A percentile compares a stretch with the other conserved stretches of the same genome.
These are phyloP conservation scores for Penicillium sp. DNA, from an alignment of 2,329 filamentous ascomycete genomes.

Conservation along the genomic window DNA sequence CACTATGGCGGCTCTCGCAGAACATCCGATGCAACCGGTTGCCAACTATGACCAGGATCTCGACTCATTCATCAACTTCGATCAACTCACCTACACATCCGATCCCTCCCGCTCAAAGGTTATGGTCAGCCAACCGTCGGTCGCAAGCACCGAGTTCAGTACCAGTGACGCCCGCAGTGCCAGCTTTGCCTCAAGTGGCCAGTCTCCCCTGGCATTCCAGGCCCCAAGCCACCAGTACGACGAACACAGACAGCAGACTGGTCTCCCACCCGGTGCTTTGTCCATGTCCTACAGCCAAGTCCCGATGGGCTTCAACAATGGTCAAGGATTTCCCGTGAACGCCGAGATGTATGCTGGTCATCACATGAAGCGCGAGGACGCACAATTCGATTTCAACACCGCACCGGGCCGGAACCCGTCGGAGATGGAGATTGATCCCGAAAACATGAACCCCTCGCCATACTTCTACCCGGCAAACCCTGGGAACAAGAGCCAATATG, in stretches of 20 bases:
- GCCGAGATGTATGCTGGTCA: conserved; percentile 58
- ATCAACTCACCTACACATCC: conserved; percentile 45
- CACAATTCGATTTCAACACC: conserved; percentile 68
- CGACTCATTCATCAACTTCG: conserved; percentile 50
- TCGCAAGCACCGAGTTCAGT: conserved; percentile 38
- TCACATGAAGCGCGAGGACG: conserved; percentile 38
- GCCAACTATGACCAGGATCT: conserved; percentile 46
- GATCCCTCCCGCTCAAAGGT: conserved; percentile 39
- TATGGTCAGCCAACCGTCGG: conserved; percentile 38
- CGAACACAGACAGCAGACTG: conserved; percentile 92
- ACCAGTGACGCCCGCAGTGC: conserved; percentile 34
- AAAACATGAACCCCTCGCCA: conserved; percentile 59
- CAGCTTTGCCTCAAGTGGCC: conserved; percentile 38
- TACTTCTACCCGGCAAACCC: conserved; percentile 62
- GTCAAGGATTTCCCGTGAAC: conserved; percentile 51
- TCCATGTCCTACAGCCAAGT: conserved; percentile 73
- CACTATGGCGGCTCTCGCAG: conserved; percentile 39
- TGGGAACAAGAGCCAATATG: conserved; percentile 52
- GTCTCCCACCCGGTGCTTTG: conserved; percentile 80
- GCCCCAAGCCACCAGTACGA: conserved; percentile 94
- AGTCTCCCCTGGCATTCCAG: conserved; percentile 61
- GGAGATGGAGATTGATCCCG: conserved; percentile 68
- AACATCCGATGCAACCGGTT: conserved; percentile 35
- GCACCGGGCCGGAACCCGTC: conserved; percentile 57
- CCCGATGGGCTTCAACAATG: conserved; percentile 40